These are phyloP conservation scores for Fistulina hepatica DNA, from an alignment of 1,284 basidiomycete species.

Conservation along the genomic window DNA sequence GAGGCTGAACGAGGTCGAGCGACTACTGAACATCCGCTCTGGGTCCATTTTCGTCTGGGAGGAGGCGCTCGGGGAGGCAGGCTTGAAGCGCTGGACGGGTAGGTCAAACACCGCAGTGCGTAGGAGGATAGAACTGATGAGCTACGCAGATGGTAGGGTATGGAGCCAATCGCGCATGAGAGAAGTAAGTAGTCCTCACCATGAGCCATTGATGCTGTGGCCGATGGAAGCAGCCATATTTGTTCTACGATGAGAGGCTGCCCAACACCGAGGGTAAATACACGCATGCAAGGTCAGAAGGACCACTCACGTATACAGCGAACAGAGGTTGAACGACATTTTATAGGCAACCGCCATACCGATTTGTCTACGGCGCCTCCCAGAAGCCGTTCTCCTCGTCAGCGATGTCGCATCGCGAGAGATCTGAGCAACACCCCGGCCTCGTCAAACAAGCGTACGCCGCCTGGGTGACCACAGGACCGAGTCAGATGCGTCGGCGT, in stretches of 20 bases:
- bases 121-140: too few relatives aligned
- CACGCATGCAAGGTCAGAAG: too few relatives aligned
- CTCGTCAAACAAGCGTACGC: constrained; percentile 75
- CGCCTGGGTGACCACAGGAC: constrained; percentile 52
- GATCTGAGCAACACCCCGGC: constrained; percentile 50
- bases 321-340: too few relatives aligned
- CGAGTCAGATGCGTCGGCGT: constrained; percentile 45
- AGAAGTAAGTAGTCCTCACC: constrained; percentile 31
- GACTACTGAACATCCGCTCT: constrained; percentile 42
- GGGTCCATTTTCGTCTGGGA: constrained; percentile 77
- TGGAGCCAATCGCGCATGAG: constrained; percentile 59
- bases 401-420: constrained; percentile 47
- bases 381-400: constrained; percentile 38
- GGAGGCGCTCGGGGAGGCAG: constrained; percentile 69
- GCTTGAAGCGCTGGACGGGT: constrained; percentile 65
- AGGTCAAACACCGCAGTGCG: too few relatives aligned
- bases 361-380: constrained; percentile 47
- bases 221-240: constrained; percentile 35
- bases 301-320: too few relatives aligned
- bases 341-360: too few relatives aligned
- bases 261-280: too few relatives aligned
- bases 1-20: constrained; percentile 48
- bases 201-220: constrained; percentile 5
- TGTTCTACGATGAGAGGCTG: constrained; percentile 56
- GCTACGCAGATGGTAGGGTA: constrained; percentile 39